phyloP scores from a whole-genome alignment of 1,139 yeast genomes.

The Suhomyces wounanorum region DNA sequence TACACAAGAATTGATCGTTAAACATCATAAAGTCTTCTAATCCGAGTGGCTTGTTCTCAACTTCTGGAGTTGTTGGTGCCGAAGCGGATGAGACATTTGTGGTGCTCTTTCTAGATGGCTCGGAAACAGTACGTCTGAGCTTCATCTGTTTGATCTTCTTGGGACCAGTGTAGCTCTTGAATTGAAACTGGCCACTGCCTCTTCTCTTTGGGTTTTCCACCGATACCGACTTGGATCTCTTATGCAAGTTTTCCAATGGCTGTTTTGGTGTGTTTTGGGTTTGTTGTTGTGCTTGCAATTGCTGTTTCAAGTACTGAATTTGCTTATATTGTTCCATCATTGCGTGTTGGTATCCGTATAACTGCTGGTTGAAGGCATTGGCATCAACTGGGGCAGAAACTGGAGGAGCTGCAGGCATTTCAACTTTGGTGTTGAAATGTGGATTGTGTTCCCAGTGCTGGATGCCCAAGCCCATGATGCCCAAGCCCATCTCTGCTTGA shows the following conservation, averaged over 20 bases:
- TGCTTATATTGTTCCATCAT: slow-evolving; percentile 29
- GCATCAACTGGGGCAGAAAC: slow-evolving; percentile 8
- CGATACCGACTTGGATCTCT: slow-evolving; percentile 29
- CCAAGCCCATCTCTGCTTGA: slow-evolving; percentile 24
- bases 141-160: slow-evolving; percentile 25
- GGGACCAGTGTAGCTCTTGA: slow-evolving; percentile 43
- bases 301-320: slow-evolving; percentile 29
- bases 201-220: slow-evolving; percentile 26
- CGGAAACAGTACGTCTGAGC: slow-evolving; percentile 28
- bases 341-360: slow-evolving; percentile 27
- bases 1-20: slow-evolving; percentile 20
- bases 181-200: slow-evolving; percentile 35
- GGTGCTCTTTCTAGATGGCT: slow-evolving; percentile 17
- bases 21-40: slow-evolving; percentile 38
- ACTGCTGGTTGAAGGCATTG: slow-evolving; percentile 18
- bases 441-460: slow-evolving; percentile 15
- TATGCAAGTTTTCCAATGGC: slow-evolving; percentile 18
- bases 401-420: not conserved
- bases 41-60: slow-evolving; percentile 19
- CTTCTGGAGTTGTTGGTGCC: slow-evolving; percentile 12
- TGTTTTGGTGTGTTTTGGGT: slow-evolving; percentile 5
- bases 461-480: slow-evolving; percentile 25
- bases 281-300: slow-evolving; percentile 18
- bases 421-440: slow-evolving; percentile 2
- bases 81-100: slow-evolving; percentile 9